Percentiles rank a stretch among this genome's conserved stretches.
phyloP scores from a whole-genome alignment of 345 rosid species.

The Mercurialis annua region DNA sequence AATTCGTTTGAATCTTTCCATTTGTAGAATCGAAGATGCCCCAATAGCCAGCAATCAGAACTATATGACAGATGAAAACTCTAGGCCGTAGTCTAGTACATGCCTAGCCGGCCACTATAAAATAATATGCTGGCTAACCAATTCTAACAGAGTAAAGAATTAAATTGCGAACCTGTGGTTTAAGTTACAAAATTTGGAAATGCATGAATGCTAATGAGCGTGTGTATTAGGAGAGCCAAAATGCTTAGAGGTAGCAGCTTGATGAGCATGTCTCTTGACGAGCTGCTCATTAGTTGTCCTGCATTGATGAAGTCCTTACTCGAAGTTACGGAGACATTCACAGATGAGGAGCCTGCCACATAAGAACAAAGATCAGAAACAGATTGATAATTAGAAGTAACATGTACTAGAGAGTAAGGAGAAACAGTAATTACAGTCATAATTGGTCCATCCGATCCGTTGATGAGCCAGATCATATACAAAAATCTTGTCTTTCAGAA shows the following conservation, averaged over 20 bases:
- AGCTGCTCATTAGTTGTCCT: constrained; percentile 25
- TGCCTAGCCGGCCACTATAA: constrained; percentile 28
- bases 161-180: constrained; percentile 12
- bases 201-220: constrained; percentile 22
- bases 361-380: not conserved
- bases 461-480: constrained; percentile 83
- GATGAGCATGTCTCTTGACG: constrained; percentile 36
- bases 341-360: constrained; percentile 28
- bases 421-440: constrained; percentile 60
- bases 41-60: constrained; percentile 15
- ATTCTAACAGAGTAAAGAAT: constrained; percentile 24
- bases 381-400: not conserved
- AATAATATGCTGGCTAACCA: constrained; percentile 26
- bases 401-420: not conserved
- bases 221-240: constrained; percentile 36
- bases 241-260: constrained; percentile 37
- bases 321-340: constrained; percentile 32
- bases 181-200: constrained; percentile 39
- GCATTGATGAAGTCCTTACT: constrained; percentile 32
- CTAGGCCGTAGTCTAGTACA: constrained; percentile 12
- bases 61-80: constrained; percentile 5
- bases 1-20: constrained; percentile 11
- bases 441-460: constrained; percentile 84
- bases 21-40: constrained; percentile 9
- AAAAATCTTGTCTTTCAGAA: constrained; percentile 78